Base-by-base conservation (phyloP, 345 rosid species). In the Atalantia buxifolia region DNA sequence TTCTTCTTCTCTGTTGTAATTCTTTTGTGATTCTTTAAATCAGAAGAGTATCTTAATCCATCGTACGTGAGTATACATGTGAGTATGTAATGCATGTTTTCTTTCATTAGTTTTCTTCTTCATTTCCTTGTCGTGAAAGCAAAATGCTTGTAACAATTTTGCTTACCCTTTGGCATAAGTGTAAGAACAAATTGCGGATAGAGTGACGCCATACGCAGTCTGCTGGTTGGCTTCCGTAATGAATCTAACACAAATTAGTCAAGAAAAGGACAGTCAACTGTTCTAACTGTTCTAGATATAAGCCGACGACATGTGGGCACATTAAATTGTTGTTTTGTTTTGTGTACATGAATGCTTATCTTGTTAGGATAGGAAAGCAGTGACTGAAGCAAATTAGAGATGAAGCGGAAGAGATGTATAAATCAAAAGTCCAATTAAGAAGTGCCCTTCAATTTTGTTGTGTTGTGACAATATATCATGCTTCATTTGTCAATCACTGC, bases 391-490 rank as follows among this genome's bases (percentile, higher is more conserved):
- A 50, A 6, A 7, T 53, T 5, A 7, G 22, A n/a, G n/a, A 9
- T 31, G 42, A 27, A 33, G 72, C 64, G 48, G 61, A 66, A 64
- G 61, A 67, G 24, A 27, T n/a, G 38, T 12, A 66, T 1, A 22
- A 66, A 16, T 14, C 14, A 71, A 72, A 74, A 36, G 40, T 36
- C 14, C 76, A 40, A 64, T 4, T 71, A 27, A 69, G 71, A 42
- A 36, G 63, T 64, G 12, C 7, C 45, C 28, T 67, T 53, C 48
- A 6, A 45, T 76, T 65, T 79, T 79, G 87, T 72, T 63, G 73
- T 57, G 71, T 76, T 76, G 69, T 36, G 40, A 36, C 67, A 65
- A 18, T 53, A 53, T 53, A 72, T 31, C 68, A 55, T 76, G 14
- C 21, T 13, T 25, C 3, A 60, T 72, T 66, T 57, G 30, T 74